Percentiles rank a stretch among this genome's conserved stretches.
phyloP scores from a whole-genome alignment of 495 filamentous ascomycete species.

The Talaromyces nanjingensis region DNA sequence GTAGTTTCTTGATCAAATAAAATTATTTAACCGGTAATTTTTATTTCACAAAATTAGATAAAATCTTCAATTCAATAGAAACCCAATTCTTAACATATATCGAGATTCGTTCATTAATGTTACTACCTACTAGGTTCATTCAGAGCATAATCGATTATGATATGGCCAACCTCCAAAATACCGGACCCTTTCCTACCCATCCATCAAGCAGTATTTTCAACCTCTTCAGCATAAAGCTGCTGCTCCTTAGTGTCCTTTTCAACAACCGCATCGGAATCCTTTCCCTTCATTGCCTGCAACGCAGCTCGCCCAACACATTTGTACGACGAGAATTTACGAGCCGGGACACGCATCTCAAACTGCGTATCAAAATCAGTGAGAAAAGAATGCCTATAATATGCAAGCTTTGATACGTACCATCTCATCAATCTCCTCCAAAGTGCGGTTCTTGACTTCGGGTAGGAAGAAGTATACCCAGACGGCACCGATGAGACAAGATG shows the following conservation, averaged over 20 bases:
- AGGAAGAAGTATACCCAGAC: neutral
- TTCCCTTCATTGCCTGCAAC: neutral
- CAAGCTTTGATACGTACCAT: neutral
- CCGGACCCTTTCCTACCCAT: neutral
- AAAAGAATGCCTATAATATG: neutral
- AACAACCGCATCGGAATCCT: neutral
- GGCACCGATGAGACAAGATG: slow-evolving; percentile 14
- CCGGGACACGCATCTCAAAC: neutral
- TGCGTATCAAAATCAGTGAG: neutral
- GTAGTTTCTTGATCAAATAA: too few species aligned
- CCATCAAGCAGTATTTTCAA: neutral
- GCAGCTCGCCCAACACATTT: neutral
- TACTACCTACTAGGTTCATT: neutral
- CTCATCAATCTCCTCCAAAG: neutral
- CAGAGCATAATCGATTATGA: neutral
- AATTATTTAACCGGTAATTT: neutral
- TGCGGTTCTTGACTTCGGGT: neutral
- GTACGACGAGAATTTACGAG: neutral
- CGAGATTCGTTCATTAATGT: neutral
- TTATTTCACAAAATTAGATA: neutral
- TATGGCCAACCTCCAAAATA: neutral
- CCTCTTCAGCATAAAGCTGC: neutral
- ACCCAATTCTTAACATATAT: neutral
- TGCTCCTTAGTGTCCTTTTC: neutral
- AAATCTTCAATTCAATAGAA: neutral